A percentile compares a stretch with the other conserved stretches of the same genome.
Conservation (phyloP, 495 filamentous ascomycete species). For the Aspergillus sparsus region DNA sequence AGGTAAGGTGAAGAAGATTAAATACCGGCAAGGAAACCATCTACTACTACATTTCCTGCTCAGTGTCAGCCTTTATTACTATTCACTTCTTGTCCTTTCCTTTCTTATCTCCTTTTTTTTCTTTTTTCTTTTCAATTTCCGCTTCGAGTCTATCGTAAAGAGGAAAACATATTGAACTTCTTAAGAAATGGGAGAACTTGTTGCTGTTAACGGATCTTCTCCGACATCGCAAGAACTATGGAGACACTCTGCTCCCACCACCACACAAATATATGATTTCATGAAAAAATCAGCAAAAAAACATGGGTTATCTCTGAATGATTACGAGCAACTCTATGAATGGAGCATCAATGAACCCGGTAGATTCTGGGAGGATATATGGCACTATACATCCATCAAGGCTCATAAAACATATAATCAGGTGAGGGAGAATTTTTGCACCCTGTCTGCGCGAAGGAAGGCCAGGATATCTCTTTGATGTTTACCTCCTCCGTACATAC, state of each 20-base stretch:
- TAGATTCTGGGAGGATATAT: conserved; percentile 82
- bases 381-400: conserved; percentile 74
- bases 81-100: no score
- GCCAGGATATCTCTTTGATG: not conserved
- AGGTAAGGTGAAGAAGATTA: no score
- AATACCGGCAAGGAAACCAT: no score
- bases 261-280: conserved; percentile 71
- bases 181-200: conserved; percentile 22
- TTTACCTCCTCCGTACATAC: not conserved
- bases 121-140: not conserved
- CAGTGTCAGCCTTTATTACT: no score
- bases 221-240: conserved; percentile 58
- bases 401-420: conserved; percentile 62
- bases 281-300: conserved; percentile 67
- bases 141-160: not conserved
- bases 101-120: no score
- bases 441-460: not conserved
- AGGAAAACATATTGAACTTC: not conserved
- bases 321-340: conserved; percentile 70
- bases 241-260: conserved; percentile 65
- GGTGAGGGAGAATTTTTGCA: conserved; percentile 42
- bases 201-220: conserved; percentile 26
- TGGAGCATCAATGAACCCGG: conserved; percentile 82
- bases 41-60: no score
- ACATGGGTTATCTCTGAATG: conserved; percentile 59